A percentile compares a stretch with the other conserved stretches of the same genome.
Evolutionary conservation across 2,329 filamentous ascomycete species (phyloP).

Genomic region (Alternaria triticimaculans): DNA sequence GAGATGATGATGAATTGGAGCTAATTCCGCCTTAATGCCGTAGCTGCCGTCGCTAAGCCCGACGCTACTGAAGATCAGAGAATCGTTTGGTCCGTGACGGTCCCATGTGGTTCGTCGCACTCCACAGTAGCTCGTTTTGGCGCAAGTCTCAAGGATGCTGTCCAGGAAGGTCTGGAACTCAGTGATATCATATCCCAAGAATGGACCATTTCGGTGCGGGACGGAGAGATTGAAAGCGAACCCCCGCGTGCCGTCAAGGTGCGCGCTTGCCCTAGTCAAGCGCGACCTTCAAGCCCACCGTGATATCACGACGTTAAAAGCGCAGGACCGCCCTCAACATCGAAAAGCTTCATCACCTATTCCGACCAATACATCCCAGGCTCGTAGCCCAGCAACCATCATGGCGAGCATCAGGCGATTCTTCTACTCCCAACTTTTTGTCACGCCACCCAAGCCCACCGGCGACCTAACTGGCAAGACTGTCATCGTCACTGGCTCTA

Average conservation of each 20-base stretch:
- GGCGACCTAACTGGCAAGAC: constrained; percentile 45
- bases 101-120: neutral
- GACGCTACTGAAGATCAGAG: neutral
- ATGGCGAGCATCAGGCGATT: constrained; percentile 29
- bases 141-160: neutral
- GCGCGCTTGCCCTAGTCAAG: neutral
- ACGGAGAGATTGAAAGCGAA: neutral
- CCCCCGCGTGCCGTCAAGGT: neutral
- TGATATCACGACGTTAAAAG: neutral
- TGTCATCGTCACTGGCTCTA: constrained; percentile 57
- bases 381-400: neutral
- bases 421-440: constrained; percentile 51
- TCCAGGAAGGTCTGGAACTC: neutral
- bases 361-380: neutral
- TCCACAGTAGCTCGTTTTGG: neutral
- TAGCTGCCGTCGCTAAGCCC: neutral
- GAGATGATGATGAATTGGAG: neutral
- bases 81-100: neutral
- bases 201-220: neutral
- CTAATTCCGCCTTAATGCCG: neutral
- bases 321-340: neutral
- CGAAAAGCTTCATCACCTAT: neutral
- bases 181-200: neutral
- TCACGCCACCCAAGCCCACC: constrained; percentile 42
- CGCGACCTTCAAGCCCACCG: neutral